Conservation (phyloP, 768 basidiomycete species). For the Mycena latifolia region DNA sequence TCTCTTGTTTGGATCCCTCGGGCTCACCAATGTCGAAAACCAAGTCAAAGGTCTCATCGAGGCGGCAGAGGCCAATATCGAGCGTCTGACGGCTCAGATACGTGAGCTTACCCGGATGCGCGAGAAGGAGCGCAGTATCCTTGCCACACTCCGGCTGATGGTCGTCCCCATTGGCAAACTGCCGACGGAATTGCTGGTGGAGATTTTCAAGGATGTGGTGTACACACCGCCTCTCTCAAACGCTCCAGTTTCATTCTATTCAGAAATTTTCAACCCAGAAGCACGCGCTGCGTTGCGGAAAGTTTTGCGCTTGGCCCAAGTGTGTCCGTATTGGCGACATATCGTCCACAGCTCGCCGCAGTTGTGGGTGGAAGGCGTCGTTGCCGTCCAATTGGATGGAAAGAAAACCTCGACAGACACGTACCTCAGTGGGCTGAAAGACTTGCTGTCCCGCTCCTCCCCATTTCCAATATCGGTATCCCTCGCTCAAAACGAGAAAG, state of each 20-base stretch:
- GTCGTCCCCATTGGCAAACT: slow-evolving; percentile 17
- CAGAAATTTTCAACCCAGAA: neutral
- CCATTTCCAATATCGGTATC: slow-evolving; percentile 12
- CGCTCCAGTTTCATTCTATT: neutral
- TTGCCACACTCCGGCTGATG: slow-evolving; percentile 10
- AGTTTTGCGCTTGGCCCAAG: slow-evolving; percentile 9
- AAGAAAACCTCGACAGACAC: neutral
- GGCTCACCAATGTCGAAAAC: slow-evolving; percentile 15
- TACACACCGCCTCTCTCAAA: neutral
- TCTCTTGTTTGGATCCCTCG: slow-evolving; percentile 1
- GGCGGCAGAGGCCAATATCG: slow-evolving; percentile 27
- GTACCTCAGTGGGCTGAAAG: neutral
- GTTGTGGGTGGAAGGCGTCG: slow-evolving; percentile 21
- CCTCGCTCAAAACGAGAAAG: neutral
- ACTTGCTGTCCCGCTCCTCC: slow-evolving; percentile 7
- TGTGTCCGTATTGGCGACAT: slow-evolving; percentile 20
- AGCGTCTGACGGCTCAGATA: slow-evolving; percentile 13
- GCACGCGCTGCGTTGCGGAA: neutral
- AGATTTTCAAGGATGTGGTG: slow-evolving; percentile 17
- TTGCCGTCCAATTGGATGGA: neutral
- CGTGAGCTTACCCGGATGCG: slow-evolving; percentile 3
- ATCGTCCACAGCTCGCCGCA: slow-evolving; percentile 2
- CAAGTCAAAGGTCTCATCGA: slow-evolving; percentile 23
- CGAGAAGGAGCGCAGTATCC: slow-evolving; percentile 11
- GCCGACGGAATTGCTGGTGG: slow-evolving; percentile 18